Evolutionary conservation across 768 basidiomycete genomes (phyloP).

Genomic region (Suillus occidentalis): DNA sequence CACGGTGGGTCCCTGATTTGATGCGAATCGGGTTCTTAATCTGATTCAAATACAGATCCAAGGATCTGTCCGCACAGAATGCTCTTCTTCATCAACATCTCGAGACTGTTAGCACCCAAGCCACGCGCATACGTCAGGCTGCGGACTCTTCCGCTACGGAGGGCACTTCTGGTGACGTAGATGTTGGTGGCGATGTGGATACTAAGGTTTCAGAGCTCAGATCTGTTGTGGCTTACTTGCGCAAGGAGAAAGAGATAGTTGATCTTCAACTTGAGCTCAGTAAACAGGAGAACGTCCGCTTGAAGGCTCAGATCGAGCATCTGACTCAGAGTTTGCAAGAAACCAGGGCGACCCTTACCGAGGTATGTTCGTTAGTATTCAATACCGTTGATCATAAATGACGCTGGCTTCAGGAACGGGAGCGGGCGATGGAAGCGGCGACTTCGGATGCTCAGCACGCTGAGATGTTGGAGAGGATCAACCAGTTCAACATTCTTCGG

Average conservation of each 20-base stretch:
- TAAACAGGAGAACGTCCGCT: conserved; percentile 70
- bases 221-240: conserved; percentile 75
- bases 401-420: conserved; percentile 61
- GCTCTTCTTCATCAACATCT: conserved; percentile 77
- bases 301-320: conserved; percentile 77
- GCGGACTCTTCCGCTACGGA: conserved; percentile 49
- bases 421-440: conserved; percentile 68
- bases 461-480: conserved; percentile 83
- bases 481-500: conserved; percentile 80
- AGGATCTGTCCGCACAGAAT: conserved; percentile 78
- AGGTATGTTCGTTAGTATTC: conserved; percentile 42
- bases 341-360: conserved; percentile 64
- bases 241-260: conserved; percentile 91
- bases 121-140: conserved; percentile 74
- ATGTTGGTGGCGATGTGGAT: conserved; percentile 52
- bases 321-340: conserved; percentile 70
- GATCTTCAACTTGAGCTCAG: conserved; percentile 84
- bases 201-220: conserved; percentile 71
- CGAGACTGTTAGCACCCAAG: conserved; percentile 80
- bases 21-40: neutral
- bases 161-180: conserved; percentile 42
- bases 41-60: conserved; percentile 45
- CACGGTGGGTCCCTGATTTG: conserved; percentile 47
- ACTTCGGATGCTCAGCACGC: conserved; percentile 78
- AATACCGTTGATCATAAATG: conserved; percentile 1